Conservation (phyloP, 192 early-diverging fungal genomes). For the Paraglomus occultum region DNA sequence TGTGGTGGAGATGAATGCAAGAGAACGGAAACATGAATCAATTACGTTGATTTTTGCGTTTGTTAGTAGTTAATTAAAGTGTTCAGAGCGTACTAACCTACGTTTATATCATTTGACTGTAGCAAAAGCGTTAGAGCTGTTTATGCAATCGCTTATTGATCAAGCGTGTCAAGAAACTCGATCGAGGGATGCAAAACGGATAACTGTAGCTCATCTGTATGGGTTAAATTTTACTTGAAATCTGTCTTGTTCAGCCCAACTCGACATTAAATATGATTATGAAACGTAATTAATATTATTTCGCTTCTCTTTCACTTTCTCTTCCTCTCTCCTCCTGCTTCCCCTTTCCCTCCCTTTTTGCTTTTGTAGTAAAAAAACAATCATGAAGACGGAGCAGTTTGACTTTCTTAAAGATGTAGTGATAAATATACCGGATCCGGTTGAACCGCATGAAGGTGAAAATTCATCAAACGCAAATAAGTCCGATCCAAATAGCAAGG, state of each 20-base stretch:
- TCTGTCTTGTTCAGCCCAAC: background rate
- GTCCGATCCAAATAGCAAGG: constrained; percentile 4
- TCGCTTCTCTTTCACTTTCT: constrained; percentile 19
- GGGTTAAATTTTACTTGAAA: constrained; percentile 15
- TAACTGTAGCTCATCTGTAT: constrained; percentile 87
- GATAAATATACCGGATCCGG: constrained; percentile 74
- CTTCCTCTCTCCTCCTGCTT: background rate
- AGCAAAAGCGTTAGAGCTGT: constrained; percentile 94
- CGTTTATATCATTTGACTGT: constrained; percentile 19
- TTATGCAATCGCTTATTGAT: constrained; percentile 91
- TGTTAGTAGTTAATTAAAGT: background rate
- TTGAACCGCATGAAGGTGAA: constrained; percentile 27
- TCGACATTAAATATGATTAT: background rate
- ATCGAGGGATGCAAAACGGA: constrained; percentile 72
- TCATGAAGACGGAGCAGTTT: constrained; percentile 82
- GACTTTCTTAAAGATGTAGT: constrained; percentile 93
- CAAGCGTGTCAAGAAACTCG: constrained; percentile 83
- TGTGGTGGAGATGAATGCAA: background rate
- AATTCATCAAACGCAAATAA: constrained; percentile 6
- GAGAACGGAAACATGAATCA: too few relatives aligned
- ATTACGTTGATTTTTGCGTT: background rate
- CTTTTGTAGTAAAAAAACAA: constrained; percentile 69
- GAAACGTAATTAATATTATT: background rate
- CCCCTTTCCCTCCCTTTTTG: constrained; percentile 6
- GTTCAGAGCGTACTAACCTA: background rate